These are phyloP conservation scores for Globisporangium rhizosaccharum DNA, from an alignment of 352 stramenopile species.

Conservation along the genomic window DNA sequence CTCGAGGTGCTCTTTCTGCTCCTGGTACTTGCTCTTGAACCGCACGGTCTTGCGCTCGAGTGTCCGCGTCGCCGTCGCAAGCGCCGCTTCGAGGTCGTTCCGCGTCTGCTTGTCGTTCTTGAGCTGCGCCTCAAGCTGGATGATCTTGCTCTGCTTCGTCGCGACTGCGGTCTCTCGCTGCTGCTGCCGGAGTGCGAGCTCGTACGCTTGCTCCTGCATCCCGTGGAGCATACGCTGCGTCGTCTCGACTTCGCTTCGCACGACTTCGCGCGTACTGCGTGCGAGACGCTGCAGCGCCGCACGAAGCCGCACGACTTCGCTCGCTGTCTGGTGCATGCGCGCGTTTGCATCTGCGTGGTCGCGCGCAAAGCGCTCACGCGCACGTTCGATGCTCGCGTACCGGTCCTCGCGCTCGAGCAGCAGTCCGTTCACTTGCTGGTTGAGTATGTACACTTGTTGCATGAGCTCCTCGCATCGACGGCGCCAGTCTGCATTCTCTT, in stretches of 20 bases:
- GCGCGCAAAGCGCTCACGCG: constrained; percentile 10
- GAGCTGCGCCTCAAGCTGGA: constrained; percentile 45
- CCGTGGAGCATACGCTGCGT: constrained; percentile 21
- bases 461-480: constrained; percentile 1
- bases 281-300: constrained; percentile 12
- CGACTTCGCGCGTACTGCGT: constrained; percentile 8
- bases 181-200: constrained; percentile 43
- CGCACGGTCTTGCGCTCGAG: constrained; percentile 28
- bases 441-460: constrained; percentile 6
- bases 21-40: constrained; percentile 32
- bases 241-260: constrained; percentile 25
- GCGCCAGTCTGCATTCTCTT: constrained; percentile 11
- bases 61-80: constrained; percentile 28
- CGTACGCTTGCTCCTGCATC: constrained; percentile 35
- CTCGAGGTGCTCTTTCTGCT: constrained; percentile 57
- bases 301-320: constrained; percentile 15
- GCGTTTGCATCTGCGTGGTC: constrained; percentile 19
- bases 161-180: constrained; percentile 39
- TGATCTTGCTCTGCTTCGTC: constrained; percentile 41
- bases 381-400: constrained; percentile 3
- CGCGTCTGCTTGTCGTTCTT: constrained; percentile 49
- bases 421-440: constrained; percentile 18
- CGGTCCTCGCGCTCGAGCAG: constrained; percentile 21
- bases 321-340: constrained; percentile 13
- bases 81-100: constrained; percentile 33